Evolutionary conservation across 1,139 yeast genomes (phyloP).

Genomic region (Kurtzmaniella quercitrusa): DNA sequence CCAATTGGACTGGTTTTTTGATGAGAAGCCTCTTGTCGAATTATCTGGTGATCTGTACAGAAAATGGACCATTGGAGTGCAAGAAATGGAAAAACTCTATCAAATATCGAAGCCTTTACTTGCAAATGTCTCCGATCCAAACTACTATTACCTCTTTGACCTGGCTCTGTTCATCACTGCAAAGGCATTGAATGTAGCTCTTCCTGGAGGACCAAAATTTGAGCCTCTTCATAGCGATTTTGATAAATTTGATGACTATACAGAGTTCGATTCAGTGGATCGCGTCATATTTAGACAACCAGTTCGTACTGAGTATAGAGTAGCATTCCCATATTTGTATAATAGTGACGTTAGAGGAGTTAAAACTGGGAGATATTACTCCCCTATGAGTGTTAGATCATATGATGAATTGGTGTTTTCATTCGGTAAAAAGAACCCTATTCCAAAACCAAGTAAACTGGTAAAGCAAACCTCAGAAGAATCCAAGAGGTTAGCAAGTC

Average conservation of each 20-base stretch:
- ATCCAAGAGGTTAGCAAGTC: conserved; percentile 3
- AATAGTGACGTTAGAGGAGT: conserved; percentile 56
- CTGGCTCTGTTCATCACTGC: conserved; percentile 80
- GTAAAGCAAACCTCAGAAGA: not conserved
- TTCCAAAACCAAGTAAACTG: not conserved
- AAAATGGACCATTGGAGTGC: conserved; percentile 62
- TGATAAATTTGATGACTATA: conserved; percentile 70
- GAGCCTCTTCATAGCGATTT: conserved; percentile 69
- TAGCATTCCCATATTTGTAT: conserved; percentile 82
- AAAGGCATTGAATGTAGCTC: conserved; percentile 77
- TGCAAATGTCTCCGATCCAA: conserved; percentile 51
- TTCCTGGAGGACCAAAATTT: conserved; percentile 96
- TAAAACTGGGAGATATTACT: not conserved
- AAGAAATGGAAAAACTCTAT: conserved; percentile 63
- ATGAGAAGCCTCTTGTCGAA: conserved; percentile 68
- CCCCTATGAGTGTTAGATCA: not conserved
- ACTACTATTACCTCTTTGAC: conserved; percentile 68
- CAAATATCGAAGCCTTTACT: conserved; percentile 68
- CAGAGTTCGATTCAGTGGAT: conserved; percentile 87
- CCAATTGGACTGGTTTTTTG: conserved; percentile 76
- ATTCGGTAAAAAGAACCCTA: conserved; percentile 1
- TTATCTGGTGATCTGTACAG: conserved; percentile 70
- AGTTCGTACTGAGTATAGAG: conserved; percentile 74
- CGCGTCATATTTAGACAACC: conserved; percentile 77
- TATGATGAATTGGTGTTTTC: conserved; percentile 1